phyloP scores from a whole-genome alignment of 164 flowering plant genomes.

The Piper betle region DNA sequence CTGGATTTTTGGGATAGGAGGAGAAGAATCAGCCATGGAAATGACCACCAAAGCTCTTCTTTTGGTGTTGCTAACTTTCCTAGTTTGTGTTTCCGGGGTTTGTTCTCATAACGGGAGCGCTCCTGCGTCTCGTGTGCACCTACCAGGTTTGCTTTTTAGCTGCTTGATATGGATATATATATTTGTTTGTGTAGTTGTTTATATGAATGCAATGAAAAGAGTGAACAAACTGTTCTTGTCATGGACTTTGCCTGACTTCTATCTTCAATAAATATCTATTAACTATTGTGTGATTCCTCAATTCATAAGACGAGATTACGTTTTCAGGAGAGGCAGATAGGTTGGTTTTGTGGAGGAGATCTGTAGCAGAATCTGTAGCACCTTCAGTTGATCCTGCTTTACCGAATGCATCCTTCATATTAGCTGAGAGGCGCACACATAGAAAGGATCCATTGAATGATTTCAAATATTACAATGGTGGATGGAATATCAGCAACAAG shows the following conservation, averaged over 20 bases:
- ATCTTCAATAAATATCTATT: background rate
- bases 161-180: background rate
- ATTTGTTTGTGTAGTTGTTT: background rate
- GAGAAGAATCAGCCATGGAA: background rate
- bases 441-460: conserved; percentile 35
- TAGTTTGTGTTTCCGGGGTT: conserved; percentile 6
- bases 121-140: background rate
- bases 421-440: conserved; percentile 30
- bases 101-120: conserved; percentile 3
- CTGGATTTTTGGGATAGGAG: background rate
- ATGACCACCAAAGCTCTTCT: background rate
- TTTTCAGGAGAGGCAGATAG: conserved; percentile 7
- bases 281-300: too few relatives aligned
- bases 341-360: conserved; percentile 15
- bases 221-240: too few relatives aligned
- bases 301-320: too few relatives aligned
- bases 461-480: conserved; percentile 30
- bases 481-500: conserved; percentile 36
- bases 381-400: background rate
- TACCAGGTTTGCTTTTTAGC: background rate
- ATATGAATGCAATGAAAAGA: background rate
- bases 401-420: conserved; percentile 15
- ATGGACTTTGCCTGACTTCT: background rate
- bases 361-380: conserved; percentile 9
- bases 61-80: conserved; percentile 1